Base-by-base conservation (phyloP, 306 rosid genomes). In the Trichosanthes cucumerina region DNA sequence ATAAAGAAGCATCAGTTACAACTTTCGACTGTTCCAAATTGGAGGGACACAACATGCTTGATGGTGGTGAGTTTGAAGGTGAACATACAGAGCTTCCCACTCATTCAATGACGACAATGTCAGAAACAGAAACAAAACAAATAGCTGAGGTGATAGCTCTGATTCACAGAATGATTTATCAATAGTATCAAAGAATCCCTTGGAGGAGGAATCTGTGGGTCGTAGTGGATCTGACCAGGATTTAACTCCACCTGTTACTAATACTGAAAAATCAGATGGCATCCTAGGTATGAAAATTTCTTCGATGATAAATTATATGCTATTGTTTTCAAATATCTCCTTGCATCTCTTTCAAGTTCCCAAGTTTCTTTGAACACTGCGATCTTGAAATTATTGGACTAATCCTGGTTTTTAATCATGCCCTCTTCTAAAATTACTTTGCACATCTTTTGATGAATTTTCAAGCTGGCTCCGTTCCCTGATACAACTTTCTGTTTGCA, bases 201-300 rank as follows among this genome's bases (percentile, higher is more conserved):
- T 66, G 43, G 90, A 85, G 31, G 89, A 84, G 83, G 93, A 89
- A 74, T 81, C 80, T 82, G 80, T 71, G 14, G 79, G 71, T 80
- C 81, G 43, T 34, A 77, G 62, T 74, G 82, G 85, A 81, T 76
- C 88, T 14, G 85, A 81, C 53, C 83, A 79, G 79, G 83, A 86
- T 83, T 58, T 80, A 75, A 81, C 79, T 31, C 39, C 62, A 57
- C 58, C 87, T 84, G 82, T 90, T 68, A 76, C 64, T 84, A 90
- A 86, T 62, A 41, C 82, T 76, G 87, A 74, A 79, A 79, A 85
- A 79, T 66, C 86, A 11, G 88, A 86, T 77, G 87, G 81, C 81
- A 76, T 84, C 69, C 63, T 84, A 77, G 97, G 97, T 93, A 90
- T 39, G 85, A 41, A 81, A 80, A 69, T 57, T 62, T 77, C 53